Base-by-base conservation (phyloP, 108 stramenopile genomes). In the Pseudonitzschia multiseries region DNA sequence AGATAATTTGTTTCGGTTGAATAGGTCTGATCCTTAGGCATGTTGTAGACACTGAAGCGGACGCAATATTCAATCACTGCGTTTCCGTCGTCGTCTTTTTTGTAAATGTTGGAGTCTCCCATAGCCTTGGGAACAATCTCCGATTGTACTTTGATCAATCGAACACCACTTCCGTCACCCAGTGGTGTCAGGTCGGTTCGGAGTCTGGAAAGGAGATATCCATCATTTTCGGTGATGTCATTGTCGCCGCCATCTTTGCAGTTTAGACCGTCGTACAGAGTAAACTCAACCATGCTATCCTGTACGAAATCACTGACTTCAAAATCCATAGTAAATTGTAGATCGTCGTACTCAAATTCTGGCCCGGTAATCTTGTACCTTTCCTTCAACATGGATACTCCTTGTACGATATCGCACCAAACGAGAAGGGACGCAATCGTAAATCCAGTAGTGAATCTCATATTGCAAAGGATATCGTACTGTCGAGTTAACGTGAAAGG, bases 241-340 rank as follows among this genome's bases (percentile, higher is more conserved):
- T 68, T 68, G 29, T 27, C 27, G 9, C 50, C 40, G 12, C 46
- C 46, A 17, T 44, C 66, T 68, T 68, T 48, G 46, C 66, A 68
- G 42, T 28, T 21, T 18, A 48, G 12, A 13, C 66, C 66, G 50
- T 68, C 66, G 24, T 51, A 68, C 40, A 68, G 29, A 8, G 66
- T 14, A 31, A 50, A 68, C 28, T 36, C 46, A 21, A 68, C 22
- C 50, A 51, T 48, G 17, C 17, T 20, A 27, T 68, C 50, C n/a
- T 44, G n/a, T 24, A 68, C 42, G 18, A 29, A 51, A 51, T 68
- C 66, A 51, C 66, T 68, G 42, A 68, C 28, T 48, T 31, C 46
- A 31, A 51, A 68, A 29, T 68, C 66, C 66, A 68, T 62, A 10
- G n/a, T 40, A n/a, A 62, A 62, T 40, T 62, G 28, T n/a, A 31